Conservation (phyloP, 179 eudicot species). For the Silene coronaria region DNA sequence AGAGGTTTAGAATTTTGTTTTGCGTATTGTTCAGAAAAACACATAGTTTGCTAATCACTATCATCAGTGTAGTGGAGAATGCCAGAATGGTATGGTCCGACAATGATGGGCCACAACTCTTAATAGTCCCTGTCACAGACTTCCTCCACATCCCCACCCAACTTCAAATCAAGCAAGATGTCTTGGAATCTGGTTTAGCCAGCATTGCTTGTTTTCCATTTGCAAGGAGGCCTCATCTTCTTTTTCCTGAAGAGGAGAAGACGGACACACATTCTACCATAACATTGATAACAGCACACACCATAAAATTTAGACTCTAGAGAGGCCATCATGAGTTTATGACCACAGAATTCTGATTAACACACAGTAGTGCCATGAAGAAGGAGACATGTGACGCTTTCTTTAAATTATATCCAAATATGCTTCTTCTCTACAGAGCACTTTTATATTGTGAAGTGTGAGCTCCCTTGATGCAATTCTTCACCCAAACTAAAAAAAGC, state of each 20-base stretch:
- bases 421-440: no score
- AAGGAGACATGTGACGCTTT: no score
- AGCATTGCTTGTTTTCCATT: slow-evolving; percentile 6
- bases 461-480: no score
- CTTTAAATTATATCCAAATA: no score
- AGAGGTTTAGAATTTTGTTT: neutral
- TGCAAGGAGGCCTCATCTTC: neutral
- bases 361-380: neutral
- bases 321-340: neutral
- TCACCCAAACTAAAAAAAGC: no score
- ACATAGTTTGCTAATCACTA: neutral
- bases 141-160: neutral
- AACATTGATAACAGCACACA: neutral
- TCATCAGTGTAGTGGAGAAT: slow-evolving; percentile 1
- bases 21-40: neutral
- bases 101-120: neutral
- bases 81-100: neutral
- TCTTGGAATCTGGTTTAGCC: neutral
- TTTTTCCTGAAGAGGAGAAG: neutral
- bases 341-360: neutral
- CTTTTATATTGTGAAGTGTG: no score
- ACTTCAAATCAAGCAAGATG: neutral
- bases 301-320: neutral
- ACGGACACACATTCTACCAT: neutral
- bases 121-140: neutral